Evolutionary conservation across 2,329 filamentous ascomycete genomes (phyloP), one percentile per base, ranked within the genome.

Genomic region (Colletotrichum sp.): DNA sequence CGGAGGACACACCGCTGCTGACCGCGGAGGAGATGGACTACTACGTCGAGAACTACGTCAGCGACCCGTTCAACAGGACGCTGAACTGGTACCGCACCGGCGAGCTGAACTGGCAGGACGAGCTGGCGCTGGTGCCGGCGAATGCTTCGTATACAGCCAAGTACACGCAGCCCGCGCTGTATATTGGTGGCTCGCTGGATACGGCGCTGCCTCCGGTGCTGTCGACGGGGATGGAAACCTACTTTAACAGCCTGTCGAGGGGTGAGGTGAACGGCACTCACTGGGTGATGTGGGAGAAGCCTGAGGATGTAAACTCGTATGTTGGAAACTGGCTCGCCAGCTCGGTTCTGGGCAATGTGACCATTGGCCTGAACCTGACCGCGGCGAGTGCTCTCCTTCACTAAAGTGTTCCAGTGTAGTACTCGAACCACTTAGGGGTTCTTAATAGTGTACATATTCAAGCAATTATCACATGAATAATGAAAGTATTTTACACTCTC

Each of bases 41-140:
- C 85, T 98, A 98, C 83, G 92, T 92, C 16, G 85, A 90, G 34
- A 89, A 96, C 85, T 98, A 93, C 84, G 84, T 87, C 27, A 89
- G 90, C 57, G 90, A 93, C 80, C 95, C 95, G 55, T 85, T 98
- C 78, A 91, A 93, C 78, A 95, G 95, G 1, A 94, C 95, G 16
- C 87, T 95, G 73, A 97, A 96, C 85, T 98, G 95, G 95, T 99
- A 98, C 86, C 92, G 95, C 60, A 94, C 91, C 3, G 88, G 91
- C 13, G 87, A 91, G 82, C 84, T 93, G 75, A 98, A 98, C 84
- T 94, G 88, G 82, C 89, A 94, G 63, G 95, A 98, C 77, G 97
- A 98, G 81, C 78, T 83, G 60, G 82, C 87, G 39, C 86, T 94
- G 5, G 27, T 76, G 27, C 59, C 70, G 0, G 76, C 30, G 88